Evolutionary conservation across 495 filamentous ascomycete species (phyloP), one percentile per base, ranked within the genome.

Genomic region (Xylona heveae): DNA sequence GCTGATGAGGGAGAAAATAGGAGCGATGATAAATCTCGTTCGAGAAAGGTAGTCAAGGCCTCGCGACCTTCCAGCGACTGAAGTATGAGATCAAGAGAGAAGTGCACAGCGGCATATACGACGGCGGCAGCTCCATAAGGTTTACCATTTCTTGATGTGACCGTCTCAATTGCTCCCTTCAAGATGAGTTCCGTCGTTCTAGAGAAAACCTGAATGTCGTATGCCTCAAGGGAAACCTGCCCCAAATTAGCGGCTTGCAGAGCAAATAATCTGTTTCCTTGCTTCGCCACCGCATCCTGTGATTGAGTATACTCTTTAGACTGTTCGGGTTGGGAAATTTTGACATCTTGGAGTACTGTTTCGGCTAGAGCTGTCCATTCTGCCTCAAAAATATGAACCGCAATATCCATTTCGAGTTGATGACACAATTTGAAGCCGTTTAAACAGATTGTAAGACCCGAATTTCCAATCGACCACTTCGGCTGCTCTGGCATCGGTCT

Each of bases 41-140:
- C 50, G 2, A 63, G 39, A 41, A 68, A 68, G 5, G 33, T 31
- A 13, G 50, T 27, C 13, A 71, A 35, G 0, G 28, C 10, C 1
- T 40, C 28, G 24, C 31, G 35, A 13, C 43, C 38, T n/a, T 35
- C 36, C 2, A 33, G 13, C 30, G 53, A 31, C 2, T 42, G 19
- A 19, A 61, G 19, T 1, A 52, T 19, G 5, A 39, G 15, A 18
- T 30, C 19, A 13, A 16, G 33, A 16, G 8, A 12, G 14, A 24
- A 15, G n/a, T 19, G 20, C 14, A 35, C 40, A 32, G 54, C 57
- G 24, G 58, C 51, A 37, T 66, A 58, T 3, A 88, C 44, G 3
- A 70, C 58, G 4, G 64, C 64, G 13, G 82, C 78, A 9, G 75
- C 75, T 9, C 75, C 78, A 42, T 78, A 91, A 0, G 80, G 77